Evolutionary conservation across 306 rosid genomes (phyloP).

Genomic region (Hippophae tibetana): DNA sequence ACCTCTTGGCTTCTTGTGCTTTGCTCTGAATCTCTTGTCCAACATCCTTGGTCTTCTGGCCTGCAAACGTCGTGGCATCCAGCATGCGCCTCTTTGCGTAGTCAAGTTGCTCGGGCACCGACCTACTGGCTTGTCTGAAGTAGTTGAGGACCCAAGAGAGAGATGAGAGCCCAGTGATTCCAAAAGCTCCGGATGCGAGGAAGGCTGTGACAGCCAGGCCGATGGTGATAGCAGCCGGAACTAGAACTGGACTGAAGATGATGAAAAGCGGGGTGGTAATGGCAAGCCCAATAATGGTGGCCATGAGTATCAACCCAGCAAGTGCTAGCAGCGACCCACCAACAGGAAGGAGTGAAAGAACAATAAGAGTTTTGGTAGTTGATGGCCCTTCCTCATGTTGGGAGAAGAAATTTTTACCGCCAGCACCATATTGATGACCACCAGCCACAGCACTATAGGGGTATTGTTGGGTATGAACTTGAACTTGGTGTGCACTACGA

Average conservation of each 20-base stretch:
- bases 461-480: slow-evolving; percentile 44
- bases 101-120: slow-evolving; percentile 41
- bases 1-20: slow-evolving; percentile 58
- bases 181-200: slow-evolving; percentile 44
- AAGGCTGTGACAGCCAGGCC: slow-evolving; percentile 43
- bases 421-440: slow-evolving; percentile 14
- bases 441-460: slow-evolving; percentile 16
- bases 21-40: slow-evolving; percentile 64
- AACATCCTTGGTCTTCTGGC: slow-evolving; percentile 74
- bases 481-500: slow-evolving; percentile 35
- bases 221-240: slow-evolving; percentile 44
- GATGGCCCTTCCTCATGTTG: slow-evolving; percentile 27
- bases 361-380: slow-evolving; percentile 28
- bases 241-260: slow-evolving; percentile 65
- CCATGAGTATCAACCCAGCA: slow-evolving; percentile 42
- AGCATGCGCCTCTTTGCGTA: slow-evolving; percentile 40
- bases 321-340: slow-evolving; percentile 50
- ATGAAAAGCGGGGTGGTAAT: slow-evolving; percentile 47
- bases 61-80: slow-evolving; percentile 41
- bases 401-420: background rate
- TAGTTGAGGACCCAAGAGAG: slow-evolving; percentile 54
- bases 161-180: slow-evolving; percentile 49
- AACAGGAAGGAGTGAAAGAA: slow-evolving; percentile 33
- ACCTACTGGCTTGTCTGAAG: slow-evolving; percentile 19
- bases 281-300: slow-evolving; percentile 41